Evolutionary conservation across 306 rosid genomes (phyloP), one percentile per base, ranked within the genome.

Genomic region (Macrotyloma uniflorum): DNA sequence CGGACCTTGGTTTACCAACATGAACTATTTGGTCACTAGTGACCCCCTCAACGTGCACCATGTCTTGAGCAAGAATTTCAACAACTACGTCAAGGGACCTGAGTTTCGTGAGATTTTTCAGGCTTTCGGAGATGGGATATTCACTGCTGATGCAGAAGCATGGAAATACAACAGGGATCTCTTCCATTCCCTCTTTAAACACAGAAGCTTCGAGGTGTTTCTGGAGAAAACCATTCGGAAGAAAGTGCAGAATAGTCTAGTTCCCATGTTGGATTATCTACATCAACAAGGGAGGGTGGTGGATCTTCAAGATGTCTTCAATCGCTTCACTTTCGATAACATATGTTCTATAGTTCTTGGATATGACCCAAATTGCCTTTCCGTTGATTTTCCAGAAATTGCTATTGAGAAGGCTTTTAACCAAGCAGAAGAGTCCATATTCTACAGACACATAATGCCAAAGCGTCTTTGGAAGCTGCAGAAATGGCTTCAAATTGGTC

Each of bases 261-360:
- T 87, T 33, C 77, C 87, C 0, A 8, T 83, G 14, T 77, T 87
- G 47, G 58, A 87, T 3, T 30, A 55, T 40, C 19, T 61, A 0
- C 26, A 40, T 3, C 33, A 67, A 73, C 70, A 84, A n/a, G 86
- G 83, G 3, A 30, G 0, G 0, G 72, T 72, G 35, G 38, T 82
- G 22, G 89, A 88, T 67, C 47, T 88, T 2, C 85, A 88, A 76
- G 87, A 82, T 59, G 30, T 88, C 1, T 79, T 88, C 33, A 72
- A 43, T 2, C 57, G 89, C 0, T 82, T 88, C 59, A 35, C 89
- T 0, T 89, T 89, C 7, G 90, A 86, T 19, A 77, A 55, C 20
- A 78, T 80, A 62, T 85, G 89, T 33, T 75, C 24, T 3, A 13
- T 83, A 14, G 78, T 83, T 68, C 71, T 86, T 1, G 93, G 93